A percentile compares a stretch with the other conserved stretches of the same genome.
phyloP scores from a whole-genome alignment of 352 stramenopile genomes.

The Globisporangium lucens region DNA sequence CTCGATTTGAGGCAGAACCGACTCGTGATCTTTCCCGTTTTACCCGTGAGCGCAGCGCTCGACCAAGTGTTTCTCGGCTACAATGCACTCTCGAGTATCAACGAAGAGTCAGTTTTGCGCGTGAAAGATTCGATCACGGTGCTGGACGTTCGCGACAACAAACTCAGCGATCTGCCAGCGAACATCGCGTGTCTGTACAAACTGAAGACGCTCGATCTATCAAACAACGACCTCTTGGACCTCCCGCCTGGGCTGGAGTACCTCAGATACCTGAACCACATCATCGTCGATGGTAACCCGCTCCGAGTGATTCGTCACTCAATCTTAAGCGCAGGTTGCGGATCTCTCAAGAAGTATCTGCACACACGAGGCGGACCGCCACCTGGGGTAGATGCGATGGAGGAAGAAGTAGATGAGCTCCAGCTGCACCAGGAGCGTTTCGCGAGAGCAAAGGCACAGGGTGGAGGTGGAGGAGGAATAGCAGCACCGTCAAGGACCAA shows the following conservation, averaged over 20 bases:
- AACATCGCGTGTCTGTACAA: conserved; percentile 53
- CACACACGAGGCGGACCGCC: conserved; percentile 62
- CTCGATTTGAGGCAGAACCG: conserved; percentile 76
- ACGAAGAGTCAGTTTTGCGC: conserved; percentile 54
- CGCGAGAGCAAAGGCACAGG: background rate
- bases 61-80: conserved; percentile 82
- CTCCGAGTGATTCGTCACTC: conserved; percentile 67
- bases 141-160: conserved; percentile 82
- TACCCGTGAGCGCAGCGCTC: conserved; percentile 51
- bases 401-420: conserved; percentile 71
- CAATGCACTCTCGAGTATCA: conserved; percentile 56
- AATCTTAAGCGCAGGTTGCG: conserved; percentile 59
- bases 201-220: conserved; percentile 79
- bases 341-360: conserved; percentile 83
- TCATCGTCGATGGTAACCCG: conserved; percentile 75
- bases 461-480: background rate
- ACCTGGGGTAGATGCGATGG: conserved; percentile 50
- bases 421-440: conserved; percentile 19
- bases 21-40: conserved; percentile 50
- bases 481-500: background rate
- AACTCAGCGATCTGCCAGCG: conserved; percentile 48
- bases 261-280: conserved; percentile 72
- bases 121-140: conserved; percentile 69
- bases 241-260: conserved; percentile 75
- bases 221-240: conserved; percentile 80